Base-by-base conservation (phyloP, 108 stramenopile genomes). In the Fragilariopsis cylindrus region DNA sequence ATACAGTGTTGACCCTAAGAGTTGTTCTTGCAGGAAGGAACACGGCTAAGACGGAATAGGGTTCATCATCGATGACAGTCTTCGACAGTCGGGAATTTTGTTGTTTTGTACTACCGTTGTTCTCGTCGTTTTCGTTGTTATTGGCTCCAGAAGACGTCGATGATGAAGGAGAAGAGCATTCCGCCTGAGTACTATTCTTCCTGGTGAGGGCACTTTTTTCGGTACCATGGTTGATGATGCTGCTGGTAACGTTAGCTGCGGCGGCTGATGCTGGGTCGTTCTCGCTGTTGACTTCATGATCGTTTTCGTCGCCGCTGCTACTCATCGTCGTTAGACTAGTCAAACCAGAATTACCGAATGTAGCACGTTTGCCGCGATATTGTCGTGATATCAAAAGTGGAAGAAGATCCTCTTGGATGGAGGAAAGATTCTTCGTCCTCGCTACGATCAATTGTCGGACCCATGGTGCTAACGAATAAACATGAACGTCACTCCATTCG, bases 401-500 rank as follows among this genome's bases (percentile, higher is more conserved):
- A 60, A 94, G 40, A 52, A 94, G 81, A 73, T 90, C 93, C 18
- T 80, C 82, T 69, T 88, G 86, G 48, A 86, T 41, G 39, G 85
- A 78, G 12, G 80, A 48, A 11, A 81, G 48, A 52, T 80, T 80
- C 5, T 60, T 54, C 11, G 81, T 77, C 60, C 90, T 75, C 8
- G 72, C 81, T 30, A 75, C 50, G 11, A 92, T 48, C 70, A 94
- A 73, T 39, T 83, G 76, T 46, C 90, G 78, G 7, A 90, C 88
- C 92, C 94, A 93, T 21, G 92, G 92, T 4, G 90, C 82, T 13
- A 96, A 75, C 15, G 85, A 87, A 80, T 92, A 96, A 8, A 90
- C 79, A 77, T 93, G 94, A 12, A 93, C 78, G 81, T 96, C 94
- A 52, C 42, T 83, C 82, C 87, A 85, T 60, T 79, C 73, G 18